Percentiles rank a stretch among this genome's conserved stretches.
phyloP scores from a whole-genome alignment of 75 land plant genomes.

The Picea sitchensis region DNA sequence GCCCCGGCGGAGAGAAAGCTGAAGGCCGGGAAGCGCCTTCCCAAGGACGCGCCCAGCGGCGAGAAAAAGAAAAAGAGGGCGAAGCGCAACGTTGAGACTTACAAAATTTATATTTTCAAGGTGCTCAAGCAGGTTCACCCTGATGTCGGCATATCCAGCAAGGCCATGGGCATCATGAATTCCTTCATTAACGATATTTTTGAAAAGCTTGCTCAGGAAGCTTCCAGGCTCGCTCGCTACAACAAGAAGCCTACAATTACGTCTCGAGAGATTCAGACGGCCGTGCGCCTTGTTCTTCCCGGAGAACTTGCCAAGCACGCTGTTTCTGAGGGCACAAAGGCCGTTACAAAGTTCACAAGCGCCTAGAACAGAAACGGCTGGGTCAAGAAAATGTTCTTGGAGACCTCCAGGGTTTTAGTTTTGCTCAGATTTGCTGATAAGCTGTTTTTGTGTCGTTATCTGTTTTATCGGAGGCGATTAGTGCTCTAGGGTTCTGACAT shows the following conservation, averaged over 20 bases:
- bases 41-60: constrained; percentile 16
- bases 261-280: constrained; percentile 37
- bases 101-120: constrained; percentile 55
- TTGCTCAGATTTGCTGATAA: too few relatives aligned
- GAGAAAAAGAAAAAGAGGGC: constrained; percentile 39
- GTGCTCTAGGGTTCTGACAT: too few relatives aligned
- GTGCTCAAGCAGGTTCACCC: constrained; percentile 35
- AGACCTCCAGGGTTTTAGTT: too few relatives aligned
- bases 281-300: constrained; percentile 33
- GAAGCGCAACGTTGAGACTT: constrained; percentile 40
- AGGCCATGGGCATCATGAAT: too few relatives aligned
- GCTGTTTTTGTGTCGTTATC: too few relatives aligned
- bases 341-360: constrained; percentile 51
- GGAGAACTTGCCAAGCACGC: constrained; percentile 49
- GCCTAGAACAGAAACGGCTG: constrained; percentile 17
- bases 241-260: constrained; percentile 56
- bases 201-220: constrained; percentile 54
- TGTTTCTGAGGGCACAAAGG: constrained; percentile 44
- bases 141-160: constrained; percentile 28
- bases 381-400: too few relatives aligned
- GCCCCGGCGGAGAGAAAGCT: constrained; percentile 36
- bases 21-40: constrained; percentile 48
- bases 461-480: too few relatives aligned
- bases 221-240: constrained; percentile 38
- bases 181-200: constrained; percentile 28